Percentiles rank a stretch among this genome's conserved stretches.
Evolutionary conservation across 257 asterid genomes (phyloP).

Genomic region (Jasminum sambac): DNA sequence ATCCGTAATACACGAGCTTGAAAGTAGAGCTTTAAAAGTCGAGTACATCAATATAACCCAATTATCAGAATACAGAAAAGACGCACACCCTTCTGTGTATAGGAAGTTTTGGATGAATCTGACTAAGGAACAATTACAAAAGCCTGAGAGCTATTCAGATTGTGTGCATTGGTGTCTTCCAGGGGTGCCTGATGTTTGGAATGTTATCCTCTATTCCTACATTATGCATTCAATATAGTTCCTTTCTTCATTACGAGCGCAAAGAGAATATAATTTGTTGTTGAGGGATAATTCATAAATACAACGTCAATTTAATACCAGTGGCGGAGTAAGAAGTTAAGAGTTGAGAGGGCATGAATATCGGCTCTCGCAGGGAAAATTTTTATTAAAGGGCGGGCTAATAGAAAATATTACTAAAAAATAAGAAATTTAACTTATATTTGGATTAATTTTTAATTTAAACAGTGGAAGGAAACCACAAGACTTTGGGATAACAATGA

Average conservation of each 20-base stretch:
- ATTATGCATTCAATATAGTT: slow-evolving; percentile 14
- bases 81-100: slow-evolving; percentile 42
- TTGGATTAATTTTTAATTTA: too few relatives aligned
- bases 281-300: too few relatives aligned
- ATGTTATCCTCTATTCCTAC: slow-evolving; percentile 36
- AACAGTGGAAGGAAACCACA: too few relatives aligned
- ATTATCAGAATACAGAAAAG: slow-evolving; percentile 42
- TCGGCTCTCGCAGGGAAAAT: too few relatives aligned
- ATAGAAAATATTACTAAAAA: too few relatives aligned
- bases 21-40: slow-evolving; percentile 30
- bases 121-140: slow-evolving; percentile 22
- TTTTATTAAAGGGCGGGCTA: too few relatives aligned
- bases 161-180: slow-evolving; percentile 53
- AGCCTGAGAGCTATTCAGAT: slow-evolving; percentile 35
- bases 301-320: too few relatives aligned
- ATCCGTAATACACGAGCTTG: slow-evolving; percentile 19
- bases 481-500: too few relatives aligned
- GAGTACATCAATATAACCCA: slow-evolving; percentile 39
- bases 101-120: slow-evolving; percentile 33
- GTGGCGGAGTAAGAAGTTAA: too few relatives aligned
- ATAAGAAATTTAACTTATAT: too few relatives aligned
- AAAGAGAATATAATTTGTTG: too few relatives aligned
- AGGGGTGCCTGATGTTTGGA: slow-evolving; percentile 50
- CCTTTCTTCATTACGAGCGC: not conserved
- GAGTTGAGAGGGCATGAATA: too few relatives aligned